phyloP scores from a whole-genome alignment of 2,329 filamentous ascomycete species.

The Thelonectria rubi region DNA sequence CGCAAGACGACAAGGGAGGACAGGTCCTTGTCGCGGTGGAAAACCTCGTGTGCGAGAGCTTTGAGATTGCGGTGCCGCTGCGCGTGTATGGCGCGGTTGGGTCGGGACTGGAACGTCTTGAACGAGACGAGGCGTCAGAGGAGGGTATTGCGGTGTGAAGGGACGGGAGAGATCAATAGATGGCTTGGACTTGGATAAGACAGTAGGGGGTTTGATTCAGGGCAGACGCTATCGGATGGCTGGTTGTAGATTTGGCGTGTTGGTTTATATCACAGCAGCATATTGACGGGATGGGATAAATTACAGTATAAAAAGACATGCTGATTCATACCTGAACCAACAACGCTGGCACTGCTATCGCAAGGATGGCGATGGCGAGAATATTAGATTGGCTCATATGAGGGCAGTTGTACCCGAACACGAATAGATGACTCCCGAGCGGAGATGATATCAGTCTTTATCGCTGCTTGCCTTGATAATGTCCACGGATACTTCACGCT shows the following conservation, averaged over 20 bases:
- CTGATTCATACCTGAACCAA: constrained; percentile 9
- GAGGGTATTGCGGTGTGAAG: constrained; percentile 54
- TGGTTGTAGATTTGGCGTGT: constrained; percentile 1
- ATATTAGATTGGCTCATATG: too few relatives aligned
- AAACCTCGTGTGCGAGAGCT: constrained; percentile 83
- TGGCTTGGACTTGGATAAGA: constrained; percentile 9
- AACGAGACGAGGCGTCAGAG: constrained; percentile 63
- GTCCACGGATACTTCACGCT: too few relatives aligned
- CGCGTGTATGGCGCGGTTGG: constrained; percentile 77
- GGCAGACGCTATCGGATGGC: constrained; percentile 17
- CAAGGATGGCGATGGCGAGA: neutral
- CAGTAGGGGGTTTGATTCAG: constrained; percentile 22
- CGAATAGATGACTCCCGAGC: too few relatives aligned
- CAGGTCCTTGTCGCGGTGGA: constrained; percentile 80
- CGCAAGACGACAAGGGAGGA: constrained; percentile 79
- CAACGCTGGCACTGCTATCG: neutral
- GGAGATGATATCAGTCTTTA: too few relatives aligned
- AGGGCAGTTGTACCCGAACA: too few relatives aligned
- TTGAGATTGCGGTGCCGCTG: constrained; percentile 87
- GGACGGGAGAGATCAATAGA: neutral
- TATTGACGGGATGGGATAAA: constrained; percentile 27
- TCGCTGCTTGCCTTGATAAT: too few relatives aligned
- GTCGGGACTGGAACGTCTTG: constrained; percentile 64
- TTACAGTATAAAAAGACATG: constrained; percentile 21
- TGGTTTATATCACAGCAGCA: constrained; percentile 26